Conservation (phyloP, 768 basidiomycete species). For the Mycena alexandri region DNA sequence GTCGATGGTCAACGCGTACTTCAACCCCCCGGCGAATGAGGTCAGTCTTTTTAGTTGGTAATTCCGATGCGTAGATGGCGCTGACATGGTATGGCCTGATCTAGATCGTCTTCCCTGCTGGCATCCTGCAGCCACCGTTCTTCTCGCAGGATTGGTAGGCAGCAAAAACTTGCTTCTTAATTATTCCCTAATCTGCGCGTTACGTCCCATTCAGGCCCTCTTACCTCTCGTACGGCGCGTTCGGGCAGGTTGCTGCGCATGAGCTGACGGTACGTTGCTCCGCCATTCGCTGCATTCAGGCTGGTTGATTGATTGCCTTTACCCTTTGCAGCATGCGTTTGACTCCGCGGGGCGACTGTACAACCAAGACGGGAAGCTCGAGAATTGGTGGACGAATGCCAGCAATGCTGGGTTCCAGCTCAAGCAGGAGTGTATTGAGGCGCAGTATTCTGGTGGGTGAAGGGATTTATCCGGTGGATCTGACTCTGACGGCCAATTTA, state of each 20-base stretch:
- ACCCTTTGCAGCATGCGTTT: conserved; percentile 77
- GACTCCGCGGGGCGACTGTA: conserved; percentile 92
- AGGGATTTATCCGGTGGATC: background rate
- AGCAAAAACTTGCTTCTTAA: conserved; percentile 2
- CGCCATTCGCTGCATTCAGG: conserved; percentile 14
- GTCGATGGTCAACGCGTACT: conserved; percentile 90
- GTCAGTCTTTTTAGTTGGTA: conserved; percentile 50
- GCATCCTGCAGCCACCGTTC: conserved; percentile 94
- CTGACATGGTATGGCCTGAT: conserved; percentile 1
- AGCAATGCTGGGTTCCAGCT: conserved; percentile 88
- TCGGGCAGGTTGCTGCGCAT: conserved; percentile 93
- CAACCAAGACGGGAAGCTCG: conserved; percentile 88
- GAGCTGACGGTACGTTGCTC: conserved; percentile 79
- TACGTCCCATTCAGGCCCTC: conserved; percentile 70
- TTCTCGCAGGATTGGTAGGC: conserved; percentile 83
- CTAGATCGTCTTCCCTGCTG: conserved; percentile 96
- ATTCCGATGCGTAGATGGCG: background rate
- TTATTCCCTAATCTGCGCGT: conserved; percentile 21
- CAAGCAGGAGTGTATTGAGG: conserved; percentile 89
- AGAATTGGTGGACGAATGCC: conserved; percentile 93
- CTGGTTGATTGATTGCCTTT: conserved; percentile 8
- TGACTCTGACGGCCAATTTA: conserved; percentile 43
- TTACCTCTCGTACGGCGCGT: conserved; percentile 92
- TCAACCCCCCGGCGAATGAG: conserved; percentile 89
- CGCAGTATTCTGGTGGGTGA: conserved; percentile 84